phyloP scores from a whole-genome alignment of 441 rosid species.

The Populus hybrid region DNA sequence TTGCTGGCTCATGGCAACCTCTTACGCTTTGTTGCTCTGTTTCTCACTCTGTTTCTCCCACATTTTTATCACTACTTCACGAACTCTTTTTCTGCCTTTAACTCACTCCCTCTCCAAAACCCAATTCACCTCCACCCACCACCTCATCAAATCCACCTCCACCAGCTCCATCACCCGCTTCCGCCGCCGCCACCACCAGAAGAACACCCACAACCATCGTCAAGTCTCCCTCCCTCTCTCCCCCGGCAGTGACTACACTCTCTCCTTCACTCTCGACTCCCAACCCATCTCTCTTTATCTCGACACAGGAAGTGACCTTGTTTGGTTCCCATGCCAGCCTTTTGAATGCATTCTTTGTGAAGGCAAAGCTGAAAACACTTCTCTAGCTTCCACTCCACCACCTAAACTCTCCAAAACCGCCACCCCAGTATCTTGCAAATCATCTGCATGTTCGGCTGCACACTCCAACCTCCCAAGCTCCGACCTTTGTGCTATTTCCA shows the following conservation, averaged over 20 bases:
- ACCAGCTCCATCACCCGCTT: slow-evolving; percentile 72
- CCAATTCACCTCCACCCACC: slow-evolving; percentile 57
- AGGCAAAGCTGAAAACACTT: slow-evolving; percentile 36
- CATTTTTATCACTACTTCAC: slow-evolving; percentile 35
- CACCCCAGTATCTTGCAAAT: slow-evolving; percentile 44
- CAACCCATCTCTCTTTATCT: slow-evolving; percentile 67
- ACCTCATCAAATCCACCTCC: slow-evolving; percentile 69
- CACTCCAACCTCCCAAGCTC: slow-evolving; percentile 61
- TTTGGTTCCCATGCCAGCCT: slow-evolving; percentile 94
- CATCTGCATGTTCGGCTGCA: slow-evolving; percentile 75
- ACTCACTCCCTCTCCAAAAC: slow-evolving; percentile 59
- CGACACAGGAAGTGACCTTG: slow-evolving; percentile 94
- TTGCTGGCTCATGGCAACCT: slow-evolving; percentile 30
- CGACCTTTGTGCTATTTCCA: slow-evolving; percentile 77
- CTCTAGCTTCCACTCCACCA: slow-evolving; percentile 26
- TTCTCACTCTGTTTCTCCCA: slow-evolving; percentile 24
- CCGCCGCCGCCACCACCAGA: slow-evolving; percentile 38
- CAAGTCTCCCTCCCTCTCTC: slow-evolving; percentile 77
- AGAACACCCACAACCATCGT: slow-evolving; percentile 16
- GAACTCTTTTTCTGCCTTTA: slow-evolving; percentile 47
- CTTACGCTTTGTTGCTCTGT: slow-evolving; percentile 22
- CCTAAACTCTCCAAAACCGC: slow-evolving; percentile 43
- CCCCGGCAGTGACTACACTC: slow-evolving; percentile 80
- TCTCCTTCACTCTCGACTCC: slow-evolving; percentile 55
- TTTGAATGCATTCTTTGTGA: slow-evolving; percentile 89